Conservation (phyloP, 2,329 filamentous ascomycete species). For the Trichophaea hybrida region DNA sequence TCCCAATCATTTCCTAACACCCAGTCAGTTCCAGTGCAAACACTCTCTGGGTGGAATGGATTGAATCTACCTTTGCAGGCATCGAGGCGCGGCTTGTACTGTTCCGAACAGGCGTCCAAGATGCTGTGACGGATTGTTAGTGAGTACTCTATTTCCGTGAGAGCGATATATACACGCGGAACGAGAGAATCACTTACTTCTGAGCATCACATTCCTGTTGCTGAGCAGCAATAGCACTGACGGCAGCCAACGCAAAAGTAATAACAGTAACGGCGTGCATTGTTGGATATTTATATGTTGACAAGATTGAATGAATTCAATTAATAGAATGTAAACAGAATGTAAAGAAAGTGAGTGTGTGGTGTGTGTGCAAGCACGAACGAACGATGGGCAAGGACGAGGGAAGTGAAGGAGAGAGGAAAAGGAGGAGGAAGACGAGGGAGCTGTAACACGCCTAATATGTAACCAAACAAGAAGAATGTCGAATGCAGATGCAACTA, state of each 20-base stretch:
- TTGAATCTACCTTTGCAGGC: conserved; percentile 29
- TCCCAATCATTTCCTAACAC: conserved; percentile 36
- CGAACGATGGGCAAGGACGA: neutral
- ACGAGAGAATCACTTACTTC: conserved; percentile 19
- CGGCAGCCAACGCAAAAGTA: conserved; percentile 8
- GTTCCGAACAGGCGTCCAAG: conserved; percentile 37
- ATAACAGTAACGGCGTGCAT: conserved; percentile 9
- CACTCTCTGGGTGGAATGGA: neutral
- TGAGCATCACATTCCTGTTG: conserved; percentile 24
- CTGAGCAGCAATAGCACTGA: conserved; percentile 3
- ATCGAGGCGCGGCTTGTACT: conserved; percentile 33
- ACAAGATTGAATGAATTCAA: neutral
- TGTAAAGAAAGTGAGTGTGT: neutral
- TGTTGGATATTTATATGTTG: conserved; percentile 7
- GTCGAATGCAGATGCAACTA: too few relatives aligned
- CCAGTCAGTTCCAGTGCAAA: neutral
- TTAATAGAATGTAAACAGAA: neutral
- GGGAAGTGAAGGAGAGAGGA: neutral
- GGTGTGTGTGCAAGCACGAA: neutral
- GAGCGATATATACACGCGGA: too few relatives aligned
- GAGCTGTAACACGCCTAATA: neutral
- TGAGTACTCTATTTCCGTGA: too few relatives aligned
- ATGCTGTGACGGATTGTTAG: conserved; percentile 31
- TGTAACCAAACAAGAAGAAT: too few relatives aligned
- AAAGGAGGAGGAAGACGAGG: neutral